A percentile compares a stretch with the other conserved stretches of the same genome.
Conservation (phyloP, 805 yeast genomes). For the Candida vartiovaarae region DNA sequence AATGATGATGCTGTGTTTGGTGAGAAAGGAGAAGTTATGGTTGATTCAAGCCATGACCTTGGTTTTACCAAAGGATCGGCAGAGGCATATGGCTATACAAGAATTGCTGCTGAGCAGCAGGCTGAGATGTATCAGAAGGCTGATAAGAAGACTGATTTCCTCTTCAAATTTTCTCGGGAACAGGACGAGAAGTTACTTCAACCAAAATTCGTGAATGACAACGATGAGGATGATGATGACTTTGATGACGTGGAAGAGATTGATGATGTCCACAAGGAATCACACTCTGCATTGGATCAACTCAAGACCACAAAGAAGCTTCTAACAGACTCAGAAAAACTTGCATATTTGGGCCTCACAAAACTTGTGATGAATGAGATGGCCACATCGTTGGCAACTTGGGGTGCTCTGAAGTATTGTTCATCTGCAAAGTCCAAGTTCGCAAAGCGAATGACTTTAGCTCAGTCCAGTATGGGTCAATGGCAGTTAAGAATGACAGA, state of each 20-base stretch:
- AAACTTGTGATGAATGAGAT: conserved; percentile 70
- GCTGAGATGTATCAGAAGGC: conserved; percentile 57
- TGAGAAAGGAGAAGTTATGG: conserved; percentile 60
- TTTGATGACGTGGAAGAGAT: conserved; percentile 23
- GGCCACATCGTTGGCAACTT: conserved; percentile 70
- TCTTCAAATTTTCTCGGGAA: conserved; percentile 30
- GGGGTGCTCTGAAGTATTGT: conserved; percentile 41
- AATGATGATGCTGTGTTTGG: conserved; percentile 75
- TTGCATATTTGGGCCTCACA: conserved; percentile 85
- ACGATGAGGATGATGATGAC: conserved; percentile 18
- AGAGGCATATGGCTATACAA: conserved; percentile 60
- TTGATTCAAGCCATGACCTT: conserved; percentile 6
- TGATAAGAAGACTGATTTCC: conserved; percentile 49
- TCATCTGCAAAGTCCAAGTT: conserved; percentile 37
- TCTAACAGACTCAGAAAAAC: conserved; percentile 76
- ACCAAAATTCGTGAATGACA: neutral
- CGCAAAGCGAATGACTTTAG: conserved; percentile 51
- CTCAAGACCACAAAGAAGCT: conserved; percentile 73
- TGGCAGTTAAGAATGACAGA: conserved; percentile 77
- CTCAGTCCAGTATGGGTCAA: conserved; percentile 73
- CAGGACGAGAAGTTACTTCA: neutral
- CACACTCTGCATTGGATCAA: conserved; percentile 51
- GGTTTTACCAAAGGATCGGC: conserved; percentile 1
- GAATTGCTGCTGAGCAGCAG: conserved; percentile 82
- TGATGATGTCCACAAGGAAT: conserved; percentile 30